A percentile compares a stretch with the other conserved stretches of the same genome.
phyloP scores from a whole-genome alignment of 2,329 filamentous ascomycete species.

The Neocucurbitaria cava region DNA sequence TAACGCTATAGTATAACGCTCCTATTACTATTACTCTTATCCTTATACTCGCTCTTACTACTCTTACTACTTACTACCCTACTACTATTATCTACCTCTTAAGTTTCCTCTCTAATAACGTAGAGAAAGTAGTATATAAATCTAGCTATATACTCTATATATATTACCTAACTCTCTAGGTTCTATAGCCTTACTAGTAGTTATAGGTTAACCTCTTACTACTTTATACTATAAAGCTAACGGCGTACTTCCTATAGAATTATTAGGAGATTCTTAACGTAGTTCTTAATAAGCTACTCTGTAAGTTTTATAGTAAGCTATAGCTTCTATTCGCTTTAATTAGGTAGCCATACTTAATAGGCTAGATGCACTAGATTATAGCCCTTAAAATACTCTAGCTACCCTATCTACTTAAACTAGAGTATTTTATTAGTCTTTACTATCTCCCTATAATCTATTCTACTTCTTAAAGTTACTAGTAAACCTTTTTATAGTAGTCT shows the following conservation, averaged over 20 bases:
- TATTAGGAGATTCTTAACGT: slow-evolving; percentile 4
- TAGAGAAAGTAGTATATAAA: slow-evolving; percentile 15
- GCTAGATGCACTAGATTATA: slow-evolving; percentile 1
- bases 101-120: slow-evolving; percentile 11
- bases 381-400: slow-evolving; percentile 1
- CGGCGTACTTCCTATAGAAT: slow-evolving; percentile 6
- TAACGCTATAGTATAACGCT: slow-evolving; percentile 1
- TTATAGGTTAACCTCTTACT: neutral
- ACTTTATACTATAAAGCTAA: slow-evolving; percentile 11
- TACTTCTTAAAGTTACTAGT: neutral
- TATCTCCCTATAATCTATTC: slow-evolving; percentile 3
- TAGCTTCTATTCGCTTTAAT: neutral
- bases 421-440: slow-evolving; percentile 8
- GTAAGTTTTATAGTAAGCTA: neutral
- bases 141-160: slow-evolving; percentile 13
- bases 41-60: slow-evolving; percentile 5
- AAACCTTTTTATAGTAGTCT: neutral
- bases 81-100: slow-evolving; percentile 8
- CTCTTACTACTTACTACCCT: slow-evolving; percentile 2
- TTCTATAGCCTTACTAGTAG: slow-evolving; percentile 15
- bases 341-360: neutral
- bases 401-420: slow-evolving; percentile 8
- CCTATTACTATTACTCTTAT: neutral
- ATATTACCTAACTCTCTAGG: slow-evolving; percentile 15
- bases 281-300: neutral